phyloP scores from a whole-genome alignment of 2,329 filamentous ascomycete genomes.

The Setomelanomma holmii region DNA sequence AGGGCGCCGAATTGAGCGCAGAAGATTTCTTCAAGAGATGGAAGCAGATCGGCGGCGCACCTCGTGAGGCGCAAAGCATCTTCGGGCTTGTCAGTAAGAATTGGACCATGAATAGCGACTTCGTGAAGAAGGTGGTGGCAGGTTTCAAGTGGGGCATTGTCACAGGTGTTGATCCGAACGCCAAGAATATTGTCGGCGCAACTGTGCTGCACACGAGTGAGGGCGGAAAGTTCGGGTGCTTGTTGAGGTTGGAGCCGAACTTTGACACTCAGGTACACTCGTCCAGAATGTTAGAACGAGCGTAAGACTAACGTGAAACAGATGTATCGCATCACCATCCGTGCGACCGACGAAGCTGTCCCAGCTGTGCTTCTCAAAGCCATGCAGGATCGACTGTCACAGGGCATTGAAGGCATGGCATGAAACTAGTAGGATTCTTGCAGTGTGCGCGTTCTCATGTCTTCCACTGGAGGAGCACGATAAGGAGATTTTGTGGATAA shows the following conservation, averaged over 20 bases:
- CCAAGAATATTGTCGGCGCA: constrained; percentile 91
- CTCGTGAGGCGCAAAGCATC: constrained; percentile 86
- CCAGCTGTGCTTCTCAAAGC: constrained; percentile 79
- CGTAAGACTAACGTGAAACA: constrained; percentile 50
- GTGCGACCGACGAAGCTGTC: constrained; percentile 90
- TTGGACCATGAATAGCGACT: constrained; percentile 71
- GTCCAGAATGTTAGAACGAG: background rate
- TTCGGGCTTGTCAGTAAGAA: constrained; percentile 72
- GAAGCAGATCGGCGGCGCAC: constrained; percentile 94
- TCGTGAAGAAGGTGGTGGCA: constrained; percentile 75
- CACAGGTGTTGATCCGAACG: constrained; percentile 86
- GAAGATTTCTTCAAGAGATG: constrained; percentile 99
- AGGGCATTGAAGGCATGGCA: constrained; percentile 53
- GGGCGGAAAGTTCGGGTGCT: constrained; percentile 90
- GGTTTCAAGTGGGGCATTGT: constrained; percentile 92
- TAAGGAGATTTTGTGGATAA: constrained; percentile 9
- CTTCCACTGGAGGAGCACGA: background rate
- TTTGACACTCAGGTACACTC: constrained; percentile 81
- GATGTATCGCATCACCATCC: constrained; percentile 95
- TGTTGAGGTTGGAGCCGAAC: constrained; percentile 94
- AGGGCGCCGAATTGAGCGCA: constrained; percentile 80
- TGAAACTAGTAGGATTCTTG: constrained; percentile 11
- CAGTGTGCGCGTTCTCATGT: background rate
- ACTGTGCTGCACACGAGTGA: constrained; percentile 83
- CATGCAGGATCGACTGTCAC: constrained; percentile 83